Evolutionary conservation across 257 asterid genomes (phyloP).

Genomic region (Solanum ahanhuiri): DNA sequence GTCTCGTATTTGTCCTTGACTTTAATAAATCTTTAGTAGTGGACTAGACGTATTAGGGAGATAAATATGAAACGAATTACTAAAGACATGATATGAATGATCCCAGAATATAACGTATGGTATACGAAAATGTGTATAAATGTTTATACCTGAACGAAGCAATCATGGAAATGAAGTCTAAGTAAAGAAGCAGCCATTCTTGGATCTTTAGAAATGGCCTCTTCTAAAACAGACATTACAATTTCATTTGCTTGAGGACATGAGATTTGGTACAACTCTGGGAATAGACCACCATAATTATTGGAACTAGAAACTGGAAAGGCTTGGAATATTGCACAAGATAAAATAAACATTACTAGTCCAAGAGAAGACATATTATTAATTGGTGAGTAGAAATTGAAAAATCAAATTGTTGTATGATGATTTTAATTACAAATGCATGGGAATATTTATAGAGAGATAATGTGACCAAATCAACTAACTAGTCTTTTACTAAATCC

Average conservation of each 20-base stretch:
- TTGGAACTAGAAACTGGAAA: constrained; percentile 17
- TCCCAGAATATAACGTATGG: background rate
- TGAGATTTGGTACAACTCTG: constrained; percentile 38
- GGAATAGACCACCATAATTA: constrained; percentile 21
- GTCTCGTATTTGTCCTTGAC: background rate
- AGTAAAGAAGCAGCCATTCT: constrained; percentile 73
- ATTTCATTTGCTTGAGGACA: constrained; percentile 77
- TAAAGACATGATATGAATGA: background rate
- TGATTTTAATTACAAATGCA: constrained; percentile 4
- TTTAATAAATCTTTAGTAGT: background rate
- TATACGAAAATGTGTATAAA: background rate
- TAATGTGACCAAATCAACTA: constrained; percentile 19
- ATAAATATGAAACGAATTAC: background rate
- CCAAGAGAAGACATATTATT: constrained; percentile 30
- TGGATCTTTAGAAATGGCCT: constrained; percentile 44
- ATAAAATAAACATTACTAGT: constrained; percentile 14
- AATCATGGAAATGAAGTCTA: constrained; percentile 7
- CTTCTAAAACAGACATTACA: constrained; percentile 62
- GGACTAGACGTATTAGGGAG: background rate
- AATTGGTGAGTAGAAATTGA: background rate
- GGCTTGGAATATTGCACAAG: constrained; percentile 12
- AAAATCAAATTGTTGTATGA: background rate
- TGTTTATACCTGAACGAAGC: constrained; percentile 8
- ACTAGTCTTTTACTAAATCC: constrained; percentile 45
- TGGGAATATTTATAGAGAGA: background rate